Conservation (phyloP, 129 eudicot genomes). For the Chrysanthemum makinoi region DNA sequence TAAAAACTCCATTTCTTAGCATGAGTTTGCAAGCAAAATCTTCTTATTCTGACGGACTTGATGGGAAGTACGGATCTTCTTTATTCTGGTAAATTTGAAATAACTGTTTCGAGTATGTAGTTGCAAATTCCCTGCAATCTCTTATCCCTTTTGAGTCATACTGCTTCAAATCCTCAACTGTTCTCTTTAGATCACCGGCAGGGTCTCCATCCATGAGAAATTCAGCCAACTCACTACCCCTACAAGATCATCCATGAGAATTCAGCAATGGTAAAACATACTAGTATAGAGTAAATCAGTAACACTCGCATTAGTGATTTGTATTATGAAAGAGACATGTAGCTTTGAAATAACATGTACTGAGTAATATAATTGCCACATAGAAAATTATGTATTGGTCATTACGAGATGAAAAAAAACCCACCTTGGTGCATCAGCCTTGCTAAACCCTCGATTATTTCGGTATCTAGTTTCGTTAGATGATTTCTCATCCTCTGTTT, state of each 20-base stretch:
- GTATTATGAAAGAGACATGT: too few relatives aligned
- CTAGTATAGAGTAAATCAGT: background rate
- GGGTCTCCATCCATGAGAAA: slow-evolving; percentile 66
- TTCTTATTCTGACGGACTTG: slow-evolving; percentile 14
- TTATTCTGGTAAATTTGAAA: slow-evolving; percentile 60
- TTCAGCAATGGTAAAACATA: background rate
- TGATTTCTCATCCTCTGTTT: slow-evolving; percentile 56
- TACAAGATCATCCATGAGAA: slow-evolving; percentile 19
- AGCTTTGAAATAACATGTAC: too few relatives aligned
- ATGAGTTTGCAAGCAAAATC: background rate
- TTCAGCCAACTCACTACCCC: slow-evolving; percentile 59
- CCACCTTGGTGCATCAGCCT: slow-evolving; percentile 56
- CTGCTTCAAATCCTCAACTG: slow-evolving; percentile 54
- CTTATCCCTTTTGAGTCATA: slow-evolving; percentile 38
- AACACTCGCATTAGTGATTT: too few relatives aligned
- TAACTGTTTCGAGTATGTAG: slow-evolving; percentile 65
- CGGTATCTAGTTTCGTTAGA: slow-evolving; percentile 34
- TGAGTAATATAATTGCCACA: background rate
- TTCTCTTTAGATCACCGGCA: slow-evolving; percentile 44
- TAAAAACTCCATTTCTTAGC: too few relatives aligned
- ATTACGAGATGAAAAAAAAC: background rate
- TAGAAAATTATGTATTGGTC: too few relatives aligned
- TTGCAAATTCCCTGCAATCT: slow-evolving; percentile 50
- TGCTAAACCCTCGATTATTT: slow-evolving; percentile 72
- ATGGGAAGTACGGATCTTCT: slow-evolving; percentile 56